These are phyloP conservation scores for Exobasidium cylindrosporum DNA, from an alignment of 1,284 basidiomycete genomes.

Conservation along the genomic window DNA sequence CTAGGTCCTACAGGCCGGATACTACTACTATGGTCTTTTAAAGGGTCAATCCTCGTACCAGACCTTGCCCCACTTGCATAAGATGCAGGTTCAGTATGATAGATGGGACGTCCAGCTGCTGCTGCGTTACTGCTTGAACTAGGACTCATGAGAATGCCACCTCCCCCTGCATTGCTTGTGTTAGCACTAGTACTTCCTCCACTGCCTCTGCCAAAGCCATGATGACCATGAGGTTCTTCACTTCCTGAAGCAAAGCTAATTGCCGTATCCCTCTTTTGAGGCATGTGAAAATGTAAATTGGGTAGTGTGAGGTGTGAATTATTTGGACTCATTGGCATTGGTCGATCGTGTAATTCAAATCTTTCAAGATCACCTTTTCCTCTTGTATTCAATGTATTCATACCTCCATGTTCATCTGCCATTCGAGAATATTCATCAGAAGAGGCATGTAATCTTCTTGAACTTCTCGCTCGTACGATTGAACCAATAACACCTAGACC, in stretches of 20 bases:
- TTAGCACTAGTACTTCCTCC: background rate
- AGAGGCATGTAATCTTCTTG: conserved; percentile 36
- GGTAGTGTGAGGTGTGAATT: conserved; percentile 13
- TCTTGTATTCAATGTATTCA: conserved; percentile 26
- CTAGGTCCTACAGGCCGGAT: background rate
- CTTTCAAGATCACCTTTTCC: conserved; percentile 28
- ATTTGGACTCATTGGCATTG: conserved; percentile 26
- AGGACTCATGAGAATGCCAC: conserved; percentile 8
- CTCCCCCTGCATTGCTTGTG: background rate
- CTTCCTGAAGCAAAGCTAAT: conserved; percentile 13
- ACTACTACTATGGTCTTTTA: background rate
- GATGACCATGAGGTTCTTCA: conserved; percentile 21
- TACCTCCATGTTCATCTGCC: background rate
- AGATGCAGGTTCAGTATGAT: background rate
- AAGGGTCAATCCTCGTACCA: background rate
- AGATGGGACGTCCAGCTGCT: background rate
- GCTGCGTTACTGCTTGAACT: background rate
- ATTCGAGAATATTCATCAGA: conserved; percentile 34
- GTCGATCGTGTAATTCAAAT: conserved; percentile 48
- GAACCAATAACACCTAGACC: conserved; percentile 52
- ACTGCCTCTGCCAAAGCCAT: background rate
- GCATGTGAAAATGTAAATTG: conserved; percentile 9
- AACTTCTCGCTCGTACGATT: conserved; percentile 49
- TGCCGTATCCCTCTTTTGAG: conserved; percentile 17
- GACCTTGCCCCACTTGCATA: background rate